phyloP scores from a whole-genome alignment of 768 basidiomycete species.

The Termitomyces sp. region DNA sequence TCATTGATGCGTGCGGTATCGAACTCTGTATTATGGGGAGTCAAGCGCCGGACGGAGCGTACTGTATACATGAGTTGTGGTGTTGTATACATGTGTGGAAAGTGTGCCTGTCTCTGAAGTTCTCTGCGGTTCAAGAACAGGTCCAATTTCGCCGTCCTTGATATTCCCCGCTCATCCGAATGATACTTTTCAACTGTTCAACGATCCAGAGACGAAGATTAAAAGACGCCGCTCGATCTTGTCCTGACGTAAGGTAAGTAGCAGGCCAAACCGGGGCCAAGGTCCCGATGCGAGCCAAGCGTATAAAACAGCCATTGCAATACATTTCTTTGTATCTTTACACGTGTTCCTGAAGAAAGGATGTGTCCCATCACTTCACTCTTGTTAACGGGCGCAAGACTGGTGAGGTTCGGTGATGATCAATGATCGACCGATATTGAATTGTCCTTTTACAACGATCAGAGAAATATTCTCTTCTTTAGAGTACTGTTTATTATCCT shows the following conservation, averaged over 20 bases:
- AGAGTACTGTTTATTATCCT: too few species aligned
- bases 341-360: background rate
- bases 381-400: too few species aligned
- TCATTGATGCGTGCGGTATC: background rate
- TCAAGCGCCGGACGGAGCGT: background rate
- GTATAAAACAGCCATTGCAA: constrained; percentile 16
- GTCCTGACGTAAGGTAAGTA: constrained; percentile 36
- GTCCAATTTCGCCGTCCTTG: too few species aligned
- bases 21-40: constrained; percentile 6
- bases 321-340: too few species aligned
- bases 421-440: too few species aligned
- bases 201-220: constrained; percentile 37
- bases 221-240: constrained; percentile 31
- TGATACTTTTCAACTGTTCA: constrained; percentile 35
- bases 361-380: too few species aligned
- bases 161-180: constrained; percentile 42
- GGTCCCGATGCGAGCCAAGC: constrained; percentile 31
- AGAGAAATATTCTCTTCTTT: too few species aligned
- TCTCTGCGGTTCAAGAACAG: too few species aligned
- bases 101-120: too few species aligned
- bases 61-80: constrained; percentile 5
- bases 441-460: too few species aligned
- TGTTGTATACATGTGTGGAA: too few species aligned
- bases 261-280: constrained; percentile 28
- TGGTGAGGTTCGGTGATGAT: too few species aligned